Base-by-base conservation (phyloP, 2,329 filamentous ascomycete species). In the Achaetomium macrosporum region DNA sequence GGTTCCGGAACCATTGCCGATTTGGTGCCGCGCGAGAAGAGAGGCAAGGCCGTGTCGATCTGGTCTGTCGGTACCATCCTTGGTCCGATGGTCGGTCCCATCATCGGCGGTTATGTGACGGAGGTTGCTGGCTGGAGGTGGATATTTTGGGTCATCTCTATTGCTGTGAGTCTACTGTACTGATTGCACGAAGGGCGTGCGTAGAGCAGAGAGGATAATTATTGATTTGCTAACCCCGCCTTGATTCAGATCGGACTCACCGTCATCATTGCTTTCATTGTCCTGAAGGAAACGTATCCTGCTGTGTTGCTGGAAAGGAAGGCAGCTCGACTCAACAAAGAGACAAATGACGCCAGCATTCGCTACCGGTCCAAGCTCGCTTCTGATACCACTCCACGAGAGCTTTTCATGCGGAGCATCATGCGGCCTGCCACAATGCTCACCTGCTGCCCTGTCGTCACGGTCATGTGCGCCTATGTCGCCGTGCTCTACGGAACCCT, bases 1-100 rank as follows among this genome's bases (percentile, higher is more conserved):
- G 78, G 76, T 16, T 77, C 75, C 2, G 78, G 73, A 10, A 73
- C 79, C 25, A 77, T 79, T 50, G 73, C 74, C 3, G 79, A 83
- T 59, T 58, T 79, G 19, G 73, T 78, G 61, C 71, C 69, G 13
- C 61, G 73, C 42, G 68, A 72, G 55, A 61, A 73, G 61, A 69
- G 76, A 49, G 71, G 77, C 17, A 65, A 66, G n/a, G 74, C 76
- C 37, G 71, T 77, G 53, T 71, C 75, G 1, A 63, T 75, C 16
- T 81, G 76, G 68, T 70, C 75, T 45, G 56, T 77, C 30, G 67
- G 67, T 0, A 70, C 72, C 3, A 39, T 50, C 2, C 36, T 56
- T 53, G 69, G 69, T 0, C 75, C 76, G 0, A 70, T 71, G 0
- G 55, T 73, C 5, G 76, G 72, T 0, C 76, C 76, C 1, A 57